A percentile compares a stretch with the other conserved stretches of the same genome.
phyloP scores from a whole-genome alignment of 2,329 filamentous ascomycete genomes.

The Fusarium goolgardi region DNA sequence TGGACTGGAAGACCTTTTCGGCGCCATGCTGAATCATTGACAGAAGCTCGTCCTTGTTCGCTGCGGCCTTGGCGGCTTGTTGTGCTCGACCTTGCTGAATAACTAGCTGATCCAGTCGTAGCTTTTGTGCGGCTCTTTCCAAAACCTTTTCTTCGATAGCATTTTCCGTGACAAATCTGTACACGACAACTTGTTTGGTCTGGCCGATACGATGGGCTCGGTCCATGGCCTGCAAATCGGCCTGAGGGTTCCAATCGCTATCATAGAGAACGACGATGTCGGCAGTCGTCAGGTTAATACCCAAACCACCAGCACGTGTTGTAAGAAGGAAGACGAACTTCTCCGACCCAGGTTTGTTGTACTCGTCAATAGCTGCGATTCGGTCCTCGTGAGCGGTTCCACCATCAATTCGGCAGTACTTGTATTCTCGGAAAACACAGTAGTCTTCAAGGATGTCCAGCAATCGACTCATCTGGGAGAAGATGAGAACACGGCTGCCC shows the following conservation, averaged over 20 bases:
- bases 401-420: conserved; percentile 98
- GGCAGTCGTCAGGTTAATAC: conserved; percentile 94
- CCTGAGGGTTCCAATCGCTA: conserved; percentile 99
- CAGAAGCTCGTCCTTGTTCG: conserved; percentile 94
- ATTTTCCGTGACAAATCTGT: conserved; percentile 96
- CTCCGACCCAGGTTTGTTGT: conserved; percentile 95
- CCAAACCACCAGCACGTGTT: conserved; percentile 92
- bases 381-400: conserved; percentile 97
- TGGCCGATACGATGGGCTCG: conserved; percentile 98
- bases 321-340: conserved; percentile 97
- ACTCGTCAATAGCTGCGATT: conserved; percentile 97
- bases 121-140: conserved; percentile 94
- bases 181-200: conserved; percentile 97
- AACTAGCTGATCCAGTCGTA: conserved; percentile 94
- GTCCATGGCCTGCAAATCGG: conserved; percentile 98
- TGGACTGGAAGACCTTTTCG: conserved; percentile 88
- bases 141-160: conserved; percentile 99
- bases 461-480: conserved; percentile 98
- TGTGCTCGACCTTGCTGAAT: conserved; percentile 98
- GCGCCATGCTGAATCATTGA: conserved; percentile 99
- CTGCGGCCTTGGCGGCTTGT: conserved; percentile 87
- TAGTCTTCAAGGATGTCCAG: conserved; percentile 98
- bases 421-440: conserved; percentile 92
- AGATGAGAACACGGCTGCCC: conserved; percentile 96
- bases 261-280: conserved; percentile 98